Base-by-base conservation (phyloP, 768 basidiomycete genomes). In the Brasilioporus rufonigricans region DNA sequence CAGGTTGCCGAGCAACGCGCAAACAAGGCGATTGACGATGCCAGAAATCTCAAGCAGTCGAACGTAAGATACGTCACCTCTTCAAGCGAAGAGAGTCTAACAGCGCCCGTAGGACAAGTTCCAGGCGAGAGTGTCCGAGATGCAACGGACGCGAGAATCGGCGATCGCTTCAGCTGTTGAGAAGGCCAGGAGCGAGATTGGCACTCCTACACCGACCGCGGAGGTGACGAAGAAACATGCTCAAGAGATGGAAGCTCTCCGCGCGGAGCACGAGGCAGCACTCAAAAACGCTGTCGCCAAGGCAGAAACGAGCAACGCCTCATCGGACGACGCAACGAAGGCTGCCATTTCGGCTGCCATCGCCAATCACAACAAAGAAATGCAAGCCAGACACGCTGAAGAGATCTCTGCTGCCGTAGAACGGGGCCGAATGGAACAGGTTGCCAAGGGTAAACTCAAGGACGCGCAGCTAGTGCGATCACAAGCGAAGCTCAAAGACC, bases 341-440 rank as follows among this genome's bases (percentile, higher is more conserved):
- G 78, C 79, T 26, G 77, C 80, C 24, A 71, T 86, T 36, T 75
- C 74, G 1, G 73, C 75, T 12, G 81, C 80, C 5, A 70, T 84
- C 43, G 72, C 70, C 1, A 77, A 80, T 40, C 76, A 80, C 54
- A 76, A 83, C 47, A 74, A 77, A 58, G 72, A 77, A 23, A 55
- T 78, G 5, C 73, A 80, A 65, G 70, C 74, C 12, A 74, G 72
- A 38, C 81, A 82, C 23, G 73, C 75, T 7, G 75, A 80, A 23
- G 86, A 87, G 48, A 80, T 89, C 32, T 76, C 76, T 3, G 74
- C 80, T 7, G 89, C 89, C 1, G 76, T 86, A 8, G 89, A 91
- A 47, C 74, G 81, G 3, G 89, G 89, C 3, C 76, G 89, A 44
- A 74, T 80, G 73, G 89, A 91, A 58, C 75, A 79, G 48, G 73